Conservation (phyloP, 257 asterid genomes). For the Coffea canephora region DNA sequence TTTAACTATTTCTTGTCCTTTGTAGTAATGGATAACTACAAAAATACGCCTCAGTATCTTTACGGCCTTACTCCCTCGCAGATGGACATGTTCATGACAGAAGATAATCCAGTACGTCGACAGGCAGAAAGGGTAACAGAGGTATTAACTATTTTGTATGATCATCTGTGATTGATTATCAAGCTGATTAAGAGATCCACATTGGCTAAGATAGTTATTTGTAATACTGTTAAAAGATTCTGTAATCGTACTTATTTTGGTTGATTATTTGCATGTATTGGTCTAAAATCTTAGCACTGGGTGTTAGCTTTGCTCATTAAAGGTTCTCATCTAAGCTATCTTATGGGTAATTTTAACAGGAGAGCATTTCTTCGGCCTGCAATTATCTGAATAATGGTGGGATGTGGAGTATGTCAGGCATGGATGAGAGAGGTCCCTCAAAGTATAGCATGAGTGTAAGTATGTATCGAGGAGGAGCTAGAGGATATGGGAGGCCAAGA, state of each 20-base stretch:
- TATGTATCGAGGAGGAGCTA: constrained; percentile 80
- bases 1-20: constrained; percentile 4
- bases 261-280: not conserved
- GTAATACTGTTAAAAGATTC: not conserved
- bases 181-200: constrained; percentile 4
- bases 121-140: constrained; percentile 73
- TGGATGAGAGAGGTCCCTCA: constrained; percentile 53
- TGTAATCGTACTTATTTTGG: not conserved
- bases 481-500: constrained; percentile 68
- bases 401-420: constrained; percentile 64
- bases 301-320: not conserved
- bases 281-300: not conserved
- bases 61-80: constrained; percentile 88
- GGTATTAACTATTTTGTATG: constrained; percentile 37
- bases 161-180: not conserved
- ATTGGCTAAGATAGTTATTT: not conserved
- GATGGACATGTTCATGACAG: constrained; percentile 94
- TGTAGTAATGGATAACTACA: constrained; percentile 82
- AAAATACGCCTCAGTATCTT: constrained; percentile 69
- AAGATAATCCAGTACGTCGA: constrained; percentile 66
- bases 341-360: constrained; percentile 41
- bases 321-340: not conserved
- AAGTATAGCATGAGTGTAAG: constrained; percentile 67
- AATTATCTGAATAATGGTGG: constrained; percentile 75
- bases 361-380: constrained; percentile 62